phyloP scores from a whole-genome alignment of 78 protist genomes.

The Dictyostelium purpureum region DNA sequence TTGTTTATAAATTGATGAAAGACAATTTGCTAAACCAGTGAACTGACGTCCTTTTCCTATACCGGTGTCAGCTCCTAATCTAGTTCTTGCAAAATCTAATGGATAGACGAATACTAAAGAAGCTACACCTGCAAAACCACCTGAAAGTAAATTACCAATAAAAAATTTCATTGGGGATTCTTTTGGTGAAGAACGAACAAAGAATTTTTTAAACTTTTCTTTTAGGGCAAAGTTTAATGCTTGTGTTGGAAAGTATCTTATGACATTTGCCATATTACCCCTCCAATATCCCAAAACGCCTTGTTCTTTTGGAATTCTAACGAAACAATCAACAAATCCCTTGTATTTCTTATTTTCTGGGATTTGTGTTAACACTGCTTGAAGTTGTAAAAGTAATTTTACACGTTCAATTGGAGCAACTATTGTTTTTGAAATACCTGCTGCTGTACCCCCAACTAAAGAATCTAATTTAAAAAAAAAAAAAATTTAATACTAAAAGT shows the following conservation, averaged over 20 bases:
- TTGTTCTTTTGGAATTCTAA: slow-evolving; percentile 91
- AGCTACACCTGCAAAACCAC: slow-evolving; percentile 88
- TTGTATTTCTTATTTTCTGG: slow-evolving; percentile 66
- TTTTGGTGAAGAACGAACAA: slow-evolving; percentile 24
- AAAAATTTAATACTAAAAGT: too few relatives aligned
- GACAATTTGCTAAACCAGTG: slow-evolving; percentile 90
- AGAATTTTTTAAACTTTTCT: slow-evolving; percentile 89
- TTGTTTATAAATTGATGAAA: not conserved
- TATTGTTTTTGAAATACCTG: slow-evolving; percentile 93
- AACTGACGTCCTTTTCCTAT: slow-evolving; percentile 83
- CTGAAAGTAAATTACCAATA: slow-evolving; percentile 91
- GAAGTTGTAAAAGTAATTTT: not conserved
- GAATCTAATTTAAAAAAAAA: not conserved
- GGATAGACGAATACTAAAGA: slow-evolving; percentile 95
- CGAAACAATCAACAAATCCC: slow-evolving; percentile 91
- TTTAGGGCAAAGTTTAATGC: slow-evolving; percentile 97
- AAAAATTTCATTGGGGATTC: slow-evolving; percentile 69
- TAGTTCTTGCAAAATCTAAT: slow-evolving; percentile 97
- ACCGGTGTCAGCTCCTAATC: slow-evolving; percentile 89
- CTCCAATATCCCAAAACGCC: slow-evolving; percentile 79
- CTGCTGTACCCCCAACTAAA: slow-evolving; percentile 87
- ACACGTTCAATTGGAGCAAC: slow-evolving; percentile 91
- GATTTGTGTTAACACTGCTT: not conserved
- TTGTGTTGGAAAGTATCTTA: slow-evolving; percentile 98
- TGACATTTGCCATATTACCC: slow-evolving; percentile 95